A percentile compares a stretch with the other conserved stretches of the same genome.
These are phyloP conservation scores for Achaetomiella virescens DNA, from an alignment of 495 filamentous ascomycete species.

Conservation along the genomic window DNA sequence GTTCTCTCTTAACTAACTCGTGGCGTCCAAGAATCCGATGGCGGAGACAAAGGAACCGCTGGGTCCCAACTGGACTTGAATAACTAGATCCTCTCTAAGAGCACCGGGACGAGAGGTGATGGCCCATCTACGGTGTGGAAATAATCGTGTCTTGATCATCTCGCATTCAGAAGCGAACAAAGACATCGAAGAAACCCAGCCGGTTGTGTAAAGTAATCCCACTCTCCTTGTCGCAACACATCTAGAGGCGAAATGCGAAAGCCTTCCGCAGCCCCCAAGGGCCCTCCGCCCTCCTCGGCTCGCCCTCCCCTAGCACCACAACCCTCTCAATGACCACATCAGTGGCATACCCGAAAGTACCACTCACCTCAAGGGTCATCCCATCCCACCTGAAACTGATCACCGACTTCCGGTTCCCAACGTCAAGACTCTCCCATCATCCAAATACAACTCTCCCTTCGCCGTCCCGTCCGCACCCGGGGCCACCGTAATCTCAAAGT, in stretches of 20 bases:
- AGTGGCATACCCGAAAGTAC: constrained; percentile 47
- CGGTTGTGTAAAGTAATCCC: too few relatives aligned
- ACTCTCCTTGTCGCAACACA: not conserved
- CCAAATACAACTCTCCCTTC: constrained; percentile 48
- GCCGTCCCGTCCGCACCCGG: constrained; percentile 42
- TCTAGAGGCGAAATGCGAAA: constrained; percentile 7
- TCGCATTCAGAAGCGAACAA: too few relatives aligned
- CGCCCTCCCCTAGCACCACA: constrained; percentile 44
- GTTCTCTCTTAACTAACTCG: too few relatives aligned
- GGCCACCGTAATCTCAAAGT: constrained; percentile 68
- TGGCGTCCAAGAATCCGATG: too few relatives aligned
- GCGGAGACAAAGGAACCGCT: too few relatives aligned
- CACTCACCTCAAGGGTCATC: constrained; percentile 40
- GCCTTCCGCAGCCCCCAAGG: constrained; percentile 14
- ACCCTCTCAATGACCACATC: constrained; percentile 49
- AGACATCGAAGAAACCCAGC: too few relatives aligned
- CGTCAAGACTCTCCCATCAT: constrained; percentile 51
- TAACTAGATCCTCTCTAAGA: too few relatives aligned
- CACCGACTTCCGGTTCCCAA: constrained; percentile 31
- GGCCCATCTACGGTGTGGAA: too few relatives aligned
- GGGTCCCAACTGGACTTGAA: too few relatives aligned
- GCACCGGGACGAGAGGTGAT: too few relatives aligned
- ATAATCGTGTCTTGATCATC: too few relatives aligned
- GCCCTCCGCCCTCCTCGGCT: constrained; percentile 2
- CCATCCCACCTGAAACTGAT: constrained; percentile 50